Evolutionary conservation across 768 basidiomycete species (phyloP).

Genomic region (Boletus eberwhitei): DNA sequence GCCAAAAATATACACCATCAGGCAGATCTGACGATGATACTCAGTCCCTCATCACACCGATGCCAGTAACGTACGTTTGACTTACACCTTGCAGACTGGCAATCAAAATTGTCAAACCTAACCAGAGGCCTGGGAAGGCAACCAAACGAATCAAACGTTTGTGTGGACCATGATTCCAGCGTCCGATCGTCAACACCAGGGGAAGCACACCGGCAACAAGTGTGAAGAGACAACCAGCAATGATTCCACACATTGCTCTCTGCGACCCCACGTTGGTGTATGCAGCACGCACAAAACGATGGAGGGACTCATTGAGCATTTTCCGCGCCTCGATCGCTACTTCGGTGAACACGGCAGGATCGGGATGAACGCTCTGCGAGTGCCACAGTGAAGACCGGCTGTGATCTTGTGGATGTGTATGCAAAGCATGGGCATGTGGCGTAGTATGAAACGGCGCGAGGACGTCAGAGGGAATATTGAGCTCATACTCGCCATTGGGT

Average conservation of each 20-base stretch:
- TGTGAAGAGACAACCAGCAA: conserved; percentile 53
- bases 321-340: conserved; percentile 54
- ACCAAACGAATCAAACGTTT: conserved; percentile 53
- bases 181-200: conserved; percentile 45
- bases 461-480: conserved; percentile 63
- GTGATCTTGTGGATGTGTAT: conserved; percentile 3
- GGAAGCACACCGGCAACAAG: conserved; percentile 49
- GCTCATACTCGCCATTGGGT: conserved; percentile 66
- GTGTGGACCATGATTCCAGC: conserved; percentile 31
- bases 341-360: conserved; percentile 60
- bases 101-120: conserved; percentile 60
- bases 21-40: conserved; percentile 41
- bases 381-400: conserved; percentile 20
- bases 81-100: conserved; percentile 65
- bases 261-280: conserved; percentile 67
- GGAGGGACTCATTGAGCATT: conserved; percentile 62
- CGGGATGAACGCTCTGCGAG: conserved; percentile 47
- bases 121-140: conserved; percentile 67
- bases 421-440: conserved; percentile 31
- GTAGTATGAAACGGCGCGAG: conserved; percentile 56
- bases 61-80: background rate
- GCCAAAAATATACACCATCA: conserved; percentile 78
- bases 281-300: conserved; percentile 65
- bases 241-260: conserved; percentile 66
- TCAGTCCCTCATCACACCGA: background rate